Conservation (phyloP, 2,329 filamentous ascomycete species). For the Westerdykella ornata region DNA sequence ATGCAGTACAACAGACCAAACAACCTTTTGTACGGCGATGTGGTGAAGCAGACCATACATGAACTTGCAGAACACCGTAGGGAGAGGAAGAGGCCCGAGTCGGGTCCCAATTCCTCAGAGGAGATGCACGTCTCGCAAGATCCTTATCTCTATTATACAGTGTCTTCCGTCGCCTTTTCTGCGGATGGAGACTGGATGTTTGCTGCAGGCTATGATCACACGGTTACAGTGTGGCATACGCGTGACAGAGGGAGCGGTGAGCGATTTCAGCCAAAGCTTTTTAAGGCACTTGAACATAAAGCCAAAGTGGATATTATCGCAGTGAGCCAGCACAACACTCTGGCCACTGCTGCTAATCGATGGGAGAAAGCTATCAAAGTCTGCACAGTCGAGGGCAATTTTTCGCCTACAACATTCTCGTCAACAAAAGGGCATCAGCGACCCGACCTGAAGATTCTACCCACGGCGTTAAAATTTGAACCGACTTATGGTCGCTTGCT, state of each 20-base stretch:
- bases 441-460: conserved; percentile 24
- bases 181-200: conserved; percentile 42
- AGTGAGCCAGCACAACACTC: conserved; percentile 33
- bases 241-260: no score
- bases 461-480: conserved; percentile 31
- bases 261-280: conserved; percentile 13
- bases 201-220: conserved; percentile 46
- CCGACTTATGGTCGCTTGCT: conserved; percentile 37
- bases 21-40: conserved; percentile 51
- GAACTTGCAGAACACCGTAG: conserved; percentile 52
- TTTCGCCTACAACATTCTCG: conserved; percentile 13
- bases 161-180: conserved; percentile 51
- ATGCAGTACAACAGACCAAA: conserved; percentile 56
- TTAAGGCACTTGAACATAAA: conserved; percentile 37
- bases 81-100: conserved; percentile 27
- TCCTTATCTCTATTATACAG: conserved; percentile 49
- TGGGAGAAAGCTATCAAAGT: conserved; percentile 30
- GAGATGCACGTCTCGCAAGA: conserved; percentile 47
- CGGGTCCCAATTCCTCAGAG: conserved; percentile 39
- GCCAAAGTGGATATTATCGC: conserved; percentile 49
- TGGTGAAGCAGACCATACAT: conserved; percentile 37
- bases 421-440: conserved; percentile 27
- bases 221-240: not conserved
- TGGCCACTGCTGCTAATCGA: conserved; percentile 47
- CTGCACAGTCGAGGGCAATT: conserved; percentile 6